Evolutionary conservation across 2,329 filamentous ascomycete species (phyloP), one percentile per base, ranked within the genome.

Genomic region (Zarea fungicola): DNA sequence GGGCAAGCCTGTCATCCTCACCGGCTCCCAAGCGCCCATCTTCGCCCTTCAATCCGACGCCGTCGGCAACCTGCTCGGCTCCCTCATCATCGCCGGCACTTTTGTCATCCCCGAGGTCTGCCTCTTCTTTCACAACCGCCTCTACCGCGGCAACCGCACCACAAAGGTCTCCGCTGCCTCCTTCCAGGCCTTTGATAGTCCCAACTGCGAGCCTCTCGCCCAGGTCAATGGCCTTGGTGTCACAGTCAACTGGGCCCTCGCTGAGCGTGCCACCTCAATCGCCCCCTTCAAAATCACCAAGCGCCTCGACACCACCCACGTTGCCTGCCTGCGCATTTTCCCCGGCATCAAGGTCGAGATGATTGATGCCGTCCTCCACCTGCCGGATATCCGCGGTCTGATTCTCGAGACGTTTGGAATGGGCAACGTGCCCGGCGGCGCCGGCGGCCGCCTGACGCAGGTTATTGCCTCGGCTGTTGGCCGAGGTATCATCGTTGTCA

Each of bases 101-200:
- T 95, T 95, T 62, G 87, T 89, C 71, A 89, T 96, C 50, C 90
- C 91, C 0, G 91, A 96, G 65, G 91, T 96, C 46, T 91, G 89
- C 63, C 77, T 96, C 29, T 96, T 95, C 73, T 96, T 96, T 75
- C 89, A 93, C 67, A 87, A 95, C 70, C 89, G 84, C 56, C 78
- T 96, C 18, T 95, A 91, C 70, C 83, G 91, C 22, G 91, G 91
- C 14, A 96, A 95, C 67, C 77, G 91, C 52, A 84, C 87, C 9
- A 93, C 88, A 54, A 96, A 96, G 66, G 82, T 95, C 26, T 91
- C 89, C 13, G 87, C 90, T 6, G 88, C 87, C 51, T 83, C 87
- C 47, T 96, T 95, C 63, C 83, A 88, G 50, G 91, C 89, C 6
- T 96, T 96, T 65, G 85, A 83, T 50, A 89, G 85, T 39, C 91